Evolutionary conservation across 331 rosid genomes (phyloP).

Genomic region (Quercus tomentella): DNA sequence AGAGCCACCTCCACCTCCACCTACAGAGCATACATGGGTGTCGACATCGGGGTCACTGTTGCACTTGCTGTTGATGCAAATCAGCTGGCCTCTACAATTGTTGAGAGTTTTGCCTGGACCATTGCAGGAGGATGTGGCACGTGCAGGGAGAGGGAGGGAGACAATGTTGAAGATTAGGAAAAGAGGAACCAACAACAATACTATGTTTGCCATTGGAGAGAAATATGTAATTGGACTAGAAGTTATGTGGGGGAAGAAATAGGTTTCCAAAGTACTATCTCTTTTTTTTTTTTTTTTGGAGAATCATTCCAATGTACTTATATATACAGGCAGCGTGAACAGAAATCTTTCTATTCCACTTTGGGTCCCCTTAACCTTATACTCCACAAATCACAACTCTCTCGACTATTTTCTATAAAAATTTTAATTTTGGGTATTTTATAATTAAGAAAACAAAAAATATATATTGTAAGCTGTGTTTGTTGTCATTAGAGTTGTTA

Average conservation of each 20-base stretch:
- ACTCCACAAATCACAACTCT: no score
- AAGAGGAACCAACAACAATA: constrained; percentile 9
- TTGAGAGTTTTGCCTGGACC: constrained; percentile 29
- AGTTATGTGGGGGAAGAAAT: not conserved
- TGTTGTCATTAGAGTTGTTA: no score
- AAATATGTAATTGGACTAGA: not conserved
- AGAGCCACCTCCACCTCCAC: not conserved
- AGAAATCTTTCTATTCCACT: no score
- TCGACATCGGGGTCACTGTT: constrained; percentile 43
- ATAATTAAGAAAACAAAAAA: no score
- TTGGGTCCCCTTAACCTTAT: no score
- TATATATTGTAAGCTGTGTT: no score
- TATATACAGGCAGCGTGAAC: no score
- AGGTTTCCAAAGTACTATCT: no score
- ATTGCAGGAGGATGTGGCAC: constrained; percentile 37
- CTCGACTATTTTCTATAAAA: no score
- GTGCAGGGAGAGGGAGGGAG: constrained; percentile 6
- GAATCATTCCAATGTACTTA: no score
- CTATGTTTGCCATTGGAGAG: not conserved
- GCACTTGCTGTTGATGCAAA: constrained; percentile 45
- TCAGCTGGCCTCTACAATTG: constrained; percentile 51
- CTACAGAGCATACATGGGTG: constrained; percentile 18
- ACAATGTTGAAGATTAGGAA: not conserved
- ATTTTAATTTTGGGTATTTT: no score
- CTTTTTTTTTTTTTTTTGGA: no score